Evolutionary conservation across 345 rosid genomes (phyloP).

Genomic region (Dipteronia sinensis): DNA sequence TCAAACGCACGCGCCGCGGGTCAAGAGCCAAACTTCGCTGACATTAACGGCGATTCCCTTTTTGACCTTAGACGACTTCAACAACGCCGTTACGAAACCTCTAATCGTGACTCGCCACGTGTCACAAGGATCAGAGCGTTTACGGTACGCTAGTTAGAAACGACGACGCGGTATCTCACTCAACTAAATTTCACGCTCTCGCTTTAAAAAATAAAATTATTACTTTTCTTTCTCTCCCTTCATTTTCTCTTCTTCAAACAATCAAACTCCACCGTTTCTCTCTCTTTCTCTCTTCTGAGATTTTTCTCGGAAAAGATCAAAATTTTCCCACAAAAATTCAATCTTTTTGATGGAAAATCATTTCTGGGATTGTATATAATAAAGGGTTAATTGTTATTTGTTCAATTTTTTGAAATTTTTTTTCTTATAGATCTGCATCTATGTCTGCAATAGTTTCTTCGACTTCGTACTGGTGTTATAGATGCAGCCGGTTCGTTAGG

Average conservation of each 20-base stretch:
- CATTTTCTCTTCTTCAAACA: background rate
- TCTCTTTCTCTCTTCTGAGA: background rate
- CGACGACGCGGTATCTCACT: slow-evolving; percentile 37
- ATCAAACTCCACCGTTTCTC: background rate
- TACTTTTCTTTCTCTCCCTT: background rate
- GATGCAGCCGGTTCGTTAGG: slow-evolving; percentile 73
- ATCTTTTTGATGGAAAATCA: background rate
- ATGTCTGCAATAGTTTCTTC: slow-evolving; percentile 50
- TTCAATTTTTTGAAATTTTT: background rate
- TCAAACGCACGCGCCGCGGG: slow-evolving; percentile 14
- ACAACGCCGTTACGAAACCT: background rate
- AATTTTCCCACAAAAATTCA: background rate
- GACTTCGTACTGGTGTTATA: slow-evolving; percentile 82
- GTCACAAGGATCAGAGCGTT: slow-evolving; percentile 8
- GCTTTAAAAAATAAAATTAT: background rate
- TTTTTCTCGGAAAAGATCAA: slow-evolving; percentile 10
- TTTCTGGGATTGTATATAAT: background rate
- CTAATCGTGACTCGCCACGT: slow-evolving; percentile 27
- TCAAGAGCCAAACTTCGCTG: background rate
- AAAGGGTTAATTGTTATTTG: background rate
- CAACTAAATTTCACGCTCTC: slow-evolving; percentile 11
- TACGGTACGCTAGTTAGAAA: slow-evolving; percentile 23
- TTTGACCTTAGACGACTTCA: background rate
- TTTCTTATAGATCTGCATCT: slow-evolving; percentile 25
- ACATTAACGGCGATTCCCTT: background rate